Conservation (phyloP, 176 grass and related monocot genomes). For the Zea luxurians region DNA sequence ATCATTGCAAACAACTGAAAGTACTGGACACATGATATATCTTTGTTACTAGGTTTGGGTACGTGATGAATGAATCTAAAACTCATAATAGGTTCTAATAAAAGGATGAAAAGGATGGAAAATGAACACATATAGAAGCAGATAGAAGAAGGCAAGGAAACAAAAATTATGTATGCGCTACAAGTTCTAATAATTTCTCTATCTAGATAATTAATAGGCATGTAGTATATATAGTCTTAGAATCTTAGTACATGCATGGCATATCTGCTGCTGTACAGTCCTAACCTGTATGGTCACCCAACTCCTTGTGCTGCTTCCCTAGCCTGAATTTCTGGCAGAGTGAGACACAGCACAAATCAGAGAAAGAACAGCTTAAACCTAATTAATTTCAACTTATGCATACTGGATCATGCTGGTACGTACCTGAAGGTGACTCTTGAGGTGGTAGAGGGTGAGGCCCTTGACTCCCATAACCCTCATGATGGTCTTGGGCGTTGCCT, state of each 20-base stretch:
- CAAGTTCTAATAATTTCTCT: background rate
- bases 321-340: conserved; percentile 76
- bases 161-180: background rate
- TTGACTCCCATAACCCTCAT: conserved; percentile 99
- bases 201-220: background rate
- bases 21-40: background rate
- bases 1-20: conserved; percentile 5
- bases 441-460: conserved; percentile 92
- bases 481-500: conserved; percentile 97
- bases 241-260: background rate
- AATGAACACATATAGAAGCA: background rate
- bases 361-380: conserved; percentile 25
- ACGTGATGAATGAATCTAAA: conserved; percentile 16
- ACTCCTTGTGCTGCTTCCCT: conserved; percentile 97
- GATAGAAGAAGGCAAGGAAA: background rate
- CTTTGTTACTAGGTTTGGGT: background rate
- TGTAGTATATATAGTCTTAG: background rate
- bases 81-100: background rate
- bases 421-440: conserved; percentile 99
- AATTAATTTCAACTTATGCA: conserved; percentile 22
- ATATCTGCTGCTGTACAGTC: conserved; percentile 43
- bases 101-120: background rate
- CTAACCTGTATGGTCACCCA: conserved; percentile 78
- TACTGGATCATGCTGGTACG: background rate
- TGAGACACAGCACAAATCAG: conserved; percentile 25